Evolutionary conservation across 805 yeast genomes (phyloP), one percentile per base, ranked within the genome.

Genomic region (Myxozyma sirexii): DNA sequence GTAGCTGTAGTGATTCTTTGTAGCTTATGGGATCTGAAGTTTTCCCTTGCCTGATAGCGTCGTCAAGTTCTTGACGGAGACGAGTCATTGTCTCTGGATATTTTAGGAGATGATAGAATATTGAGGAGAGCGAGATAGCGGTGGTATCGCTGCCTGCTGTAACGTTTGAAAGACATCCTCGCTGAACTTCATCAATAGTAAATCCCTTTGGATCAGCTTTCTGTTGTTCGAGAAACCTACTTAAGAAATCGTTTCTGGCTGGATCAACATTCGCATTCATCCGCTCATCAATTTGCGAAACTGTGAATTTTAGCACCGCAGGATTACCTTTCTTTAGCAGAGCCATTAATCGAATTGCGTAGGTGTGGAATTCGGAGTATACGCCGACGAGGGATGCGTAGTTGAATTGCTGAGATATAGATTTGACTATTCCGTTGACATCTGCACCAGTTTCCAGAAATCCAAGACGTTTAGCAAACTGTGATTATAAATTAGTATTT

Each of bases 71-170:
- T 17, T 27, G 26, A 19, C 26, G 23, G 8, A 46, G 39, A 17
- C 27, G 24, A 17, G 24, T 10, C 24, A 33, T 27, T 29, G 24
- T 17, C 5, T 31, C 24, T 10, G 50, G 50, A 31, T 46, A 13
- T 23, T 46, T 46, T n/a, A 46, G 23, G 8, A 46, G 39, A 33
- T 46, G 24, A 23, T 46, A 46, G 7, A 46, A 29, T 3, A 46
- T 33, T 10, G 50, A 4, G 15, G n/a, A 10, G 15, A 46, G 24
- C 6, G 21, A 8, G 23, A 46, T 46, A 7, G 50, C 50, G 7
- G 50, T 46, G n/a, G 50, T 46, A 46, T 46, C 50, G 13, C 39
- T 29, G 19, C 50, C 50, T 4, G 50, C 50, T 5, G 39, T 12
- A 12, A 46, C 50, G 39, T 46, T 46, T 17, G 41, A 17, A 2